A percentile compares a stretch with the other conserved stretches of the same genome.
phyloP scores from a whole-genome alignment of 208 protist species.

The Trypanosoma platydactyli region DNA sequence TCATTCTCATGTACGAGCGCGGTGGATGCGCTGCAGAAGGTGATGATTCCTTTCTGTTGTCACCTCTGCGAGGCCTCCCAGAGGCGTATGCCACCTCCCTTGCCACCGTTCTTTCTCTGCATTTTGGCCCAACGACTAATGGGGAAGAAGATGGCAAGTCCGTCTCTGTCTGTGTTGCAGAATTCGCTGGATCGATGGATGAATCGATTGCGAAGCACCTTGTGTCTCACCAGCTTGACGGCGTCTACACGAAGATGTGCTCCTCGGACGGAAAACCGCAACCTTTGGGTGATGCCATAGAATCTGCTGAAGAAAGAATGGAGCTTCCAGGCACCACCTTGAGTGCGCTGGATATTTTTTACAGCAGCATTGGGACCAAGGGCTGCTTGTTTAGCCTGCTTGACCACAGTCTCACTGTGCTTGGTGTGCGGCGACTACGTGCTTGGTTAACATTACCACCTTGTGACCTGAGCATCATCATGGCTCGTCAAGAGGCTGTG shows the following conservation, averaged over 20 bases:
- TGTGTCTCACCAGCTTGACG: conserved; percentile 50
- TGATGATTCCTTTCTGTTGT: not conserved
- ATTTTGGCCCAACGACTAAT: conserved; percentile 68
- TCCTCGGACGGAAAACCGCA: not conserved
- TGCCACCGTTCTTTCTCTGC: conserved; percentile 49
- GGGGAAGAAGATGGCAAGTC: conserved; percentile 74
- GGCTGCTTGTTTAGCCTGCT: conserved; percentile 66
- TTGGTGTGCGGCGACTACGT: conserved; percentile 62
- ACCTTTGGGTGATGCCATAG: not conserved
- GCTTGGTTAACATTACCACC: conserved; percentile 72
- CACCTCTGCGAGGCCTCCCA: conserved; percentile 33
- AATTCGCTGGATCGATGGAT: conserved; percentile 35
- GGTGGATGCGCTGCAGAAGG: not conserved
- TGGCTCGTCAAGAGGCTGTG: conserved; percentile 49
- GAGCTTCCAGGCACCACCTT: conserved; percentile 65
- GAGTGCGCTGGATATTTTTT: conserved; percentile 82
- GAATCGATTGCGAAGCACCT: conserved; percentile 49
- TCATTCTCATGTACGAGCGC: conserved; percentile 46
- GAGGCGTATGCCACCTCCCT: conserved; percentile 46
- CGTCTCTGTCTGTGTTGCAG: conserved; percentile 23
- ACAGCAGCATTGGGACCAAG: conserved; percentile 47
- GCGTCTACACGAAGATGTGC: conserved; percentile 48
- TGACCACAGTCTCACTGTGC: conserved; percentile 67
- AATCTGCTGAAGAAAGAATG: conserved; percentile 21
- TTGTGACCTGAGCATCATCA: conserved; percentile 32